phyloP scores from a whole-genome alignment of 2,329 filamentous ascomycete species.

The Hymenoscyphus infarciens region DNA sequence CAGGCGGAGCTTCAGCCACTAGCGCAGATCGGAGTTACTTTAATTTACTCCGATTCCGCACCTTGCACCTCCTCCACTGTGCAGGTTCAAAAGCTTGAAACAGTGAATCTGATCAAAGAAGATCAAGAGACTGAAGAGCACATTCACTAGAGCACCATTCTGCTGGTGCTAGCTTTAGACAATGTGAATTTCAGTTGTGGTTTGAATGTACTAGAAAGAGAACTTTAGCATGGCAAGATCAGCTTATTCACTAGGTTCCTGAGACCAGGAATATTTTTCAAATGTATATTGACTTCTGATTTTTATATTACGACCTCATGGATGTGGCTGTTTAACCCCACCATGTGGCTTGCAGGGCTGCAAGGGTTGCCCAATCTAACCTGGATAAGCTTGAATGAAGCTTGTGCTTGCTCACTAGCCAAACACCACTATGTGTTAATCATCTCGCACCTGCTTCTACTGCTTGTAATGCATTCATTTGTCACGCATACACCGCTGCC shows the following conservation, averaged over 20 bases:
- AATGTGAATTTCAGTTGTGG: neutral
- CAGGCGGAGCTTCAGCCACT: neutral
- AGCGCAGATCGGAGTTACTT: neutral
- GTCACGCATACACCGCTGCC: neutral
- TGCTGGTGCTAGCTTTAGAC: neutral
- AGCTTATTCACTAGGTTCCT: neutral
- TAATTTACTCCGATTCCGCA: neutral
- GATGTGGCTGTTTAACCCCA: neutral
- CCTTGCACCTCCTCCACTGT: neutral
- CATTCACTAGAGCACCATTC: neutral
- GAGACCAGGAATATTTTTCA: neutral
- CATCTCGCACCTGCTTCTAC: neutral
- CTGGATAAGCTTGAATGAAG: too few relatives aligned
- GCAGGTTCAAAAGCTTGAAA: neutral
- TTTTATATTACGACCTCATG: neutral
- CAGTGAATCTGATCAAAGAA: conserved; percentile 2
- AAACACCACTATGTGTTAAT: neutral
- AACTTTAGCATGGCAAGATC: neutral
- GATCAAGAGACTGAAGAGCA: neutral
- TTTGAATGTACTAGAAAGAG: neutral
- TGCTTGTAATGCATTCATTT: neutral
- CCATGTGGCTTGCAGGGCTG: neutral
- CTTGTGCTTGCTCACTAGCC: neutral
- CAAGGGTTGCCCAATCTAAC: neutral
- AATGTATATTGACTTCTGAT: neutral